Conservation (phyloP, 192 early-diverging fungal genomes). For the Chytriomyces sp. region DNA sequence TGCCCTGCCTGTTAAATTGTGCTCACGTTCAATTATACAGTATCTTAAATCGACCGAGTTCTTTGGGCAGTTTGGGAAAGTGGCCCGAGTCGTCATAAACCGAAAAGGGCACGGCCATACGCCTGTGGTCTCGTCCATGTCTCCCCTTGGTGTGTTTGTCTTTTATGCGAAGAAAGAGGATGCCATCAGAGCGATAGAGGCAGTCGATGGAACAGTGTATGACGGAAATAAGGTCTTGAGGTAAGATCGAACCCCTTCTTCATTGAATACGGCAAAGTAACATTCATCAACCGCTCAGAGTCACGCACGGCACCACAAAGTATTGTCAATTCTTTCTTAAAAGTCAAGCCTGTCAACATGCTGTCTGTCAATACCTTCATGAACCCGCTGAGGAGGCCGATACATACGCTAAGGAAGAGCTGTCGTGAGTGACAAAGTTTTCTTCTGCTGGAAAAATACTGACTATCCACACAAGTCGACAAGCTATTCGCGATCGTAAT, state of each 20-base stretch:
- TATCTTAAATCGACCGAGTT: constrained; percentile 85
- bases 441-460: neutral
- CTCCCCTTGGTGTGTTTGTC: constrained; percentile 82
- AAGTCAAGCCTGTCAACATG: constrained; percentile 88
- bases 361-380: constrained; percentile 94
- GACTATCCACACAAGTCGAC: constrained; percentile 15
- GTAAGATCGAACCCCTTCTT: constrained; percentile 43
- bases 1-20: neutral
- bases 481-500: constrained; percentile 49
- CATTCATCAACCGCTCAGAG: constrained; percentile 53
- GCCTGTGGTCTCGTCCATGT: constrained; percentile 55
- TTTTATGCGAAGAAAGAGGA: constrained; percentile 92
- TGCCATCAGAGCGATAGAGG: constrained; percentile 89
- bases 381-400: constrained; percentile 78
- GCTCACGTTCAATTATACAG: constrained; percentile 43
- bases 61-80: constrained; percentile 98
- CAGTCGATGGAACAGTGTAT: constrained; percentile 85
- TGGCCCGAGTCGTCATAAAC: constrained; percentile 92
- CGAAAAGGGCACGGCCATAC: constrained; percentile 62
- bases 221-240: constrained; percentile 83
- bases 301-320: constrained; percentile 96
- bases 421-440: constrained; percentile 41
- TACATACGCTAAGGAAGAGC: constrained; percentile 88
- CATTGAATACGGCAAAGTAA: neutral
- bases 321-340: constrained; percentile 97